phyloP scores from a whole-genome alignment of 768 basidiomycete species.

The Porphyrellus cyaneotinctus region DNA sequence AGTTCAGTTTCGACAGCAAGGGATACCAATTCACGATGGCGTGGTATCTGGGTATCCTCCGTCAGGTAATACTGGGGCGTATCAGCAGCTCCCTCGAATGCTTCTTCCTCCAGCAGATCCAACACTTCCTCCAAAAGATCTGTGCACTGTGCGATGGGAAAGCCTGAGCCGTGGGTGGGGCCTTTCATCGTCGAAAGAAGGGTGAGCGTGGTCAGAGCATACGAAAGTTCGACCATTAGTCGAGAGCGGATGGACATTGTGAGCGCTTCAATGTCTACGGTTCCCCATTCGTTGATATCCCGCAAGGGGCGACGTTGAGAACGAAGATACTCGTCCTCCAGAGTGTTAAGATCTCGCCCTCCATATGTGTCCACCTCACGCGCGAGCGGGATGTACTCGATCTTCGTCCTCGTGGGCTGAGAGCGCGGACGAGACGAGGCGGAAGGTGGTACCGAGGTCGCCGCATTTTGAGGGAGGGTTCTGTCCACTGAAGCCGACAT shows the following conservation, averaged over 20 bases:
- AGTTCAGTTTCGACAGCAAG: constrained; percentile 53
- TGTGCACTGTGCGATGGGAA: constrained; percentile 68
- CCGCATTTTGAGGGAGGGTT: too few relatives aligned
- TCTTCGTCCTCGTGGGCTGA: constrained; percentile 67
- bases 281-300: constrained; percentile 82
- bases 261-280: constrained; percentile 86
- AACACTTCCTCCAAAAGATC: constrained; percentile 85
- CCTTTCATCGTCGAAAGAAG: constrained; percentile 77
- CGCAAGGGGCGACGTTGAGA: constrained; percentile 56
- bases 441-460: constrained; percentile 24
- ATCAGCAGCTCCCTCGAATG: constrained; percentile 53
- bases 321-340: constrained; percentile 59
- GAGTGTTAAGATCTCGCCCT: constrained; percentile 68
- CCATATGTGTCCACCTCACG: constrained; percentile 74
- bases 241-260: constrained; percentile 91
- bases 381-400: constrained; percentile 81
- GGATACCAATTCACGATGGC: constrained; percentile 63
- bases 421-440: constrained; percentile 38
- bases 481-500: too few relatives aligned
- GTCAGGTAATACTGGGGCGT: constrained; percentile 23
- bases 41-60: constrained; percentile 42
- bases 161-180: constrained; percentile 52
- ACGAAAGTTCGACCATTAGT: constrained; percentile 78
- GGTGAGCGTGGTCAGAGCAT: constrained; percentile 83
- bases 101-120: constrained; percentile 80